Conservation (phyloP, 202 grass and related monocot genomes). For the Hordeum pubiflorum region DNA sequence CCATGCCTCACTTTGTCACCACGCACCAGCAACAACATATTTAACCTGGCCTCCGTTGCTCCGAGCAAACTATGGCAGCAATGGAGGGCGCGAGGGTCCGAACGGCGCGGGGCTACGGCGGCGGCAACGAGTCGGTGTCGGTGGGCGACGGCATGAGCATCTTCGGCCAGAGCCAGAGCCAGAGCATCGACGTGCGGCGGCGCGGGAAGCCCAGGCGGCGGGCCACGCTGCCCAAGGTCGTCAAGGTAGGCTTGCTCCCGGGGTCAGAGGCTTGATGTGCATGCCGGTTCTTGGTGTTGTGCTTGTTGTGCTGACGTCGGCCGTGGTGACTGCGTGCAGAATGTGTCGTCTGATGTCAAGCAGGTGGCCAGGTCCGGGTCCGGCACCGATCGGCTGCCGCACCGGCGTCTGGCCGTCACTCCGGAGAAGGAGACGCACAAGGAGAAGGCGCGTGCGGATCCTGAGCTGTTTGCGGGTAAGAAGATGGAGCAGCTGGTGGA, state of each 20-base stretch:
- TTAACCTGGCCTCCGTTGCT: not conserved
- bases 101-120: conserved; percentile 26
- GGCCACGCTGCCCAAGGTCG: conserved; percentile 36
- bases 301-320: not conserved
- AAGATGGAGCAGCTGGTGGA: not conserved
- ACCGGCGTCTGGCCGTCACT: not conserved
- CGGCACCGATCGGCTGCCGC: not conserved
- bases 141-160: conserved; percentile 60
- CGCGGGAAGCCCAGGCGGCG: conserved; percentile 34
- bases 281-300: not conserved
- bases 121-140: conserved; percentile 23
- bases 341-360: not conserved
- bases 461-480: not conserved
- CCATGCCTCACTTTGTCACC: not conserved
- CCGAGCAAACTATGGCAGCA: not conserved
- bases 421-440: conserved; percentile 22
- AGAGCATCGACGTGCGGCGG: conserved; percentile 56
- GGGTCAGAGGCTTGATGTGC: not conserved
- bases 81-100: conserved; percentile 24
- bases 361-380: not conserved
- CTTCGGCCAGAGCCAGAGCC: conserved; percentile 45
- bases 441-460: conserved; percentile 4
- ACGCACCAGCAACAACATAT: not conserved
- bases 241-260: not conserved
- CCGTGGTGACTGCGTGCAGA: not conserved